Evolutionary conservation across 2,329 filamentous ascomycete species (phyloP).

Genomic region (Xylaria sp.): DNA sequence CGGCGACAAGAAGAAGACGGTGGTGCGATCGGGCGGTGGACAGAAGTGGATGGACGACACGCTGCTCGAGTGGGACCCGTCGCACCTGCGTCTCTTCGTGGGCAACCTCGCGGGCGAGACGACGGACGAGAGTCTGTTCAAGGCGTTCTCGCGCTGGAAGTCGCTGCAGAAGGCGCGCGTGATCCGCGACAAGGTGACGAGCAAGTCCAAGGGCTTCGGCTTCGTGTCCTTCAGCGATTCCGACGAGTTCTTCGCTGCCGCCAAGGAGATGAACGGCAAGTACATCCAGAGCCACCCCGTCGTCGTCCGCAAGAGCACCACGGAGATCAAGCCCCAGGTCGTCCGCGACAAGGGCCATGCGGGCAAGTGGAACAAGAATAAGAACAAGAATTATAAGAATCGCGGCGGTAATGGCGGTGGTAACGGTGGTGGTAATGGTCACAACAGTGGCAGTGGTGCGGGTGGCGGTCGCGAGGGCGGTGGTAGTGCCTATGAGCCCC

Average conservation of each 20-base stretch:
- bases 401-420: constrained; percentile 31
- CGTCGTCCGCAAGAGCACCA: constrained; percentile 78
- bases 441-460: constrained; percentile 18
- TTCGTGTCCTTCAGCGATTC: constrained; percentile 95
- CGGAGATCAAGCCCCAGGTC: constrained; percentile 77
- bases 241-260: constrained; percentile 93
- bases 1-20: constrained; percentile 70
- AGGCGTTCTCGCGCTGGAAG: constrained; percentile 84
- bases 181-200: constrained; percentile 89
- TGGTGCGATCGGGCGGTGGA: constrained; percentile 81
- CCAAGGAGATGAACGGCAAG: constrained; percentile 97
- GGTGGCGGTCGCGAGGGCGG: constrained; percentile 25
- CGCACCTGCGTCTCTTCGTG: constrained; percentile 90
- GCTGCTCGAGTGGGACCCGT: constrained; percentile 91
- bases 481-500: constrained; percentile 40
- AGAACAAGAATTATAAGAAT: constrained; percentile 32
- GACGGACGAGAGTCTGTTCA: constrained; percentile 89
- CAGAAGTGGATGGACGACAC: constrained; percentile 87
- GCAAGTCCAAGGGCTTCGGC: constrained; percentile 92
- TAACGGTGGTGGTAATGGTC: constrained; percentile 25
- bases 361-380: constrained; percentile 31
- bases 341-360: constrained; percentile 48
- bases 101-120: constrained; percentile 96
- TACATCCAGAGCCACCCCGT: constrained; percentile 98
- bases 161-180: constrained; percentile 91